Percentiles rank a stretch among this genome's conserved stretches.
Evolutionary conservation across 1,284 basidiomycete genomes (phyloP).

Genomic region (Leccinum ponderosum): DNA sequence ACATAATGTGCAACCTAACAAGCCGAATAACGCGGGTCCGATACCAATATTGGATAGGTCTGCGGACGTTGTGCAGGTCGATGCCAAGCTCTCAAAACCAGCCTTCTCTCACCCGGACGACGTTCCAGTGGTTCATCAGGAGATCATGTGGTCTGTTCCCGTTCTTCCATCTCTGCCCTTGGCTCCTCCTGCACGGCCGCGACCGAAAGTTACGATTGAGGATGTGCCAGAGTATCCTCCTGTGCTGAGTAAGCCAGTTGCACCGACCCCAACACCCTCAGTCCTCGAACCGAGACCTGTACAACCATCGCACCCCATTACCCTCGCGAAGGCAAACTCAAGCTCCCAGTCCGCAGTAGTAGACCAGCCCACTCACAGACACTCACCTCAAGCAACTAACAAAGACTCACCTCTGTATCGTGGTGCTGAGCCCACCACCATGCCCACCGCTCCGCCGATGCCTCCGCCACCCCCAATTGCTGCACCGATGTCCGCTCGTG

Average conservation of each 20-base stretch:
- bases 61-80: constrained; percentile 4
- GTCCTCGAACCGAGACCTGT: constrained; percentile 6
- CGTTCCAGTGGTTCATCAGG: constrained; percentile 12
- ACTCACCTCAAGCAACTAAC: constrained; percentile 24
- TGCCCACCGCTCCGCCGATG: constrained; percentile 17
- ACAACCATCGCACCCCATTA: constrained; percentile 14
- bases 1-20: constrained; percentile 9
- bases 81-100: constrained; percentile 6
- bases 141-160: constrained; percentile 8
- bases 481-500: constrained; percentile 15
- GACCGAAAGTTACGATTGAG: constrained; percentile 34
- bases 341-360: constrained; percentile 6
- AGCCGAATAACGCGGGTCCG: neutral
- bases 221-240: constrained; percentile 28
- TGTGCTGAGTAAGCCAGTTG: constrained; percentile 12
- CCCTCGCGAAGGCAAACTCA: constrained; percentile 1
- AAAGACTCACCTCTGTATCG: constrained; percentile 21
- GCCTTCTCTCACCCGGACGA: constrained; percentile 5
- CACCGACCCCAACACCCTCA: constrained; percentile 3
- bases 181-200: constrained; percentile 9
- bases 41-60: neutral
- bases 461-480: constrained; percentile 16
- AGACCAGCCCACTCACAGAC: constrained; percentile 14
- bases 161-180: constrained; percentile 12
- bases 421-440: constrained; percentile 7